Conservation (phyloP, 202 grass and related monocot genomes). For the Eragrostis tef region DNA sequence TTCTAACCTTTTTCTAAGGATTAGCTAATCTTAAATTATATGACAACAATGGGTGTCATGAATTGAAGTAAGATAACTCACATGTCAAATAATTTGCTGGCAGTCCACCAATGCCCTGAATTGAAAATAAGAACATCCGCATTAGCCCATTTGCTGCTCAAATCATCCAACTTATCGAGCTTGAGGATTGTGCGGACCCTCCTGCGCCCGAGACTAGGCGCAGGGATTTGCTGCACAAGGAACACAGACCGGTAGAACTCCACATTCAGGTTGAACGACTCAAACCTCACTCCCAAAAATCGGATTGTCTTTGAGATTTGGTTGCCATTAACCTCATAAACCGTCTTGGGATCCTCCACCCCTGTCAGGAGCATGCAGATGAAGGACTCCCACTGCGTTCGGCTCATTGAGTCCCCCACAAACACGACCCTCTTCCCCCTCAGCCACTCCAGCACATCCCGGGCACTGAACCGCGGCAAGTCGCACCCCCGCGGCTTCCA, state of each 20-base stretch:
- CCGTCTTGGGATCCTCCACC: constrained; percentile 67
- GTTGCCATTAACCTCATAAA: constrained; percentile 89
- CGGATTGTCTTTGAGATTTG: constrained; percentile 88
- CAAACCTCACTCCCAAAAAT: constrained; percentile 83
- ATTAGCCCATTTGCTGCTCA: constrained; percentile 67
- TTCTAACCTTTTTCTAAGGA: not conserved
- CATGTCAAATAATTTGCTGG: constrained; percentile 96
- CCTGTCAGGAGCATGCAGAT: constrained; percentile 96
- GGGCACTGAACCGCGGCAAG: constrained; percentile 61
- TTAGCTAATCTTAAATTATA: not conserved
- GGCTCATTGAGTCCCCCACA: constrained; percentile 93
- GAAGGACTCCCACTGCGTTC: constrained; percentile 96
- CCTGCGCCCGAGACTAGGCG: constrained; percentile 52
- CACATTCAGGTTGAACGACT: constrained; percentile 72
- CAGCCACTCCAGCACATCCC: constrained; percentile 60
- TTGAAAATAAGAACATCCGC: constrained; percentile 92
- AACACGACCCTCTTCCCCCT: constrained; percentile 86
- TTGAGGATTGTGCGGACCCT: constrained; percentile 69
- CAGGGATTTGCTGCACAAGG: constrained; percentile 75
- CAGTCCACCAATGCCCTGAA: constrained; percentile 98
- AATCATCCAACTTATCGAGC: constrained; percentile 80
- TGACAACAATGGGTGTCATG: not conserved
- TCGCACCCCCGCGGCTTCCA: constrained; percentile 82
- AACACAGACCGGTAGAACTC: constrained; percentile 88
- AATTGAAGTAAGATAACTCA: constrained; percentile 55